Evolutionary conservation across 257 asterid species (phyloP), one percentile per base, ranked within the genome.

Genomic region (Euphrasia confusa): DNA sequence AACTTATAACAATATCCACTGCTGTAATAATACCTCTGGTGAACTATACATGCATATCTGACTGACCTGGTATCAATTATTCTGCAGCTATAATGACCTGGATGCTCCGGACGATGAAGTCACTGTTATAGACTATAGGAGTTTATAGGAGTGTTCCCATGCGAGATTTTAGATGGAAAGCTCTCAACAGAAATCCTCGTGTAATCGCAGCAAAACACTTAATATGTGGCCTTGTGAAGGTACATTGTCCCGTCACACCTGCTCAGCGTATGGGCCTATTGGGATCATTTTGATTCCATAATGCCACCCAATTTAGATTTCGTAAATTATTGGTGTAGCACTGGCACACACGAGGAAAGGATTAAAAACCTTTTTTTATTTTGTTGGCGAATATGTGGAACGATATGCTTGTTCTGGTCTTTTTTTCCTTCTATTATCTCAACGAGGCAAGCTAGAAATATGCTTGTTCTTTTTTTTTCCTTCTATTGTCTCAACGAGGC

Each of bases 61-160:
- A 6, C 67, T 70, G 27, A 71, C 74, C 27, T 57, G 47, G 37
- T 45, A 26, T 49, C 12, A 33, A 72, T 62, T 52, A 47, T 68
- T 56, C 58, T 66, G 80, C 96, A 93, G 99, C 85, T 93, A 93
- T 67, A 89, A 87, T 72, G 99, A 89, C 73, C 88, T 93, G 73
- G 99, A 93, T 82, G 99, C 97, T 44, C 99, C 99, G 9, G 99
- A 93, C 64, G 99, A 93, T 65, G 99, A 93, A 80, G 95, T 93
- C 54, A 89, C 99, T 1, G 99, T 93, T 33, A 83, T 89, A 64
- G 99, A 93, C 70, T 93, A 93, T 80, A 74, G 99, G 81, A 93
- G 99, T 77, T 81, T 93, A 74, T 89, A 86, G 85, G 72, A 37
- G 12, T 3, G 10, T 37, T 6, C 42, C 65, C 64, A 28, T 62